Percentiles rank a stretch among this genome's conserved stretches.
phyloP scores from a whole-genome alignment of 768 basidiomycete species.

The Russula ochroleuca region DNA sequence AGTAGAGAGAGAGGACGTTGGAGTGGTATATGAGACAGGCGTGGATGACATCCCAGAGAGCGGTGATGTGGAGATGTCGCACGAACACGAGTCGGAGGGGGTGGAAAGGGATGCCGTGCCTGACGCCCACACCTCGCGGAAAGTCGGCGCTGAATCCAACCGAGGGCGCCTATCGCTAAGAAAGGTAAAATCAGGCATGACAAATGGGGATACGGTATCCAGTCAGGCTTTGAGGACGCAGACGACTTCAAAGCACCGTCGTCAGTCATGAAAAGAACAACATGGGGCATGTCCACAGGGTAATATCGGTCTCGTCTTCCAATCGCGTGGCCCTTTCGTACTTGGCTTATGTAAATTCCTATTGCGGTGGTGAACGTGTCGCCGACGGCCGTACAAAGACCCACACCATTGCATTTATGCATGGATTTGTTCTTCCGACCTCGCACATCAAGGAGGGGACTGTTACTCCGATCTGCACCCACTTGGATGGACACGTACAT shows the following conservation, averaged over 20 bases:
- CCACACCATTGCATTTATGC: too few species aligned
- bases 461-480: too few species aligned
- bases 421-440: too few species aligned
- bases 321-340: too few species aligned
- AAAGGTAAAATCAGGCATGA: conserved; percentile 2
- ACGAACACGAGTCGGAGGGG: conserved; percentile 14
- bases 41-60: background rate
- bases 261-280: background rate
- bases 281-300: background rate
- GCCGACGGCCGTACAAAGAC: too few species aligned
- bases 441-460: too few species aligned
- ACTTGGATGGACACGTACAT: too few species aligned
- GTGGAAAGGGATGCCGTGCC: conserved; percentile 2
- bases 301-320: background rate
- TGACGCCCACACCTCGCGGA: conserved; percentile 8
- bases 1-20: conserved; percentile 10
- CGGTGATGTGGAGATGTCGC: background rate
- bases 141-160: conserved; percentile 19
- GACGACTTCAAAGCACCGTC: background rate
- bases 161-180: conserved; percentile 10
- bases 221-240: background rate
- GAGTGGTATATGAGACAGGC: background rate
- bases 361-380: too few species aligned
- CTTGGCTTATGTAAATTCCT: too few species aligned
- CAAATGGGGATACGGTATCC: background rate